Evolutionary conservation across 805 yeast genomes (phyloP).

Genomic region (Saturnispora sanitii): DNA sequence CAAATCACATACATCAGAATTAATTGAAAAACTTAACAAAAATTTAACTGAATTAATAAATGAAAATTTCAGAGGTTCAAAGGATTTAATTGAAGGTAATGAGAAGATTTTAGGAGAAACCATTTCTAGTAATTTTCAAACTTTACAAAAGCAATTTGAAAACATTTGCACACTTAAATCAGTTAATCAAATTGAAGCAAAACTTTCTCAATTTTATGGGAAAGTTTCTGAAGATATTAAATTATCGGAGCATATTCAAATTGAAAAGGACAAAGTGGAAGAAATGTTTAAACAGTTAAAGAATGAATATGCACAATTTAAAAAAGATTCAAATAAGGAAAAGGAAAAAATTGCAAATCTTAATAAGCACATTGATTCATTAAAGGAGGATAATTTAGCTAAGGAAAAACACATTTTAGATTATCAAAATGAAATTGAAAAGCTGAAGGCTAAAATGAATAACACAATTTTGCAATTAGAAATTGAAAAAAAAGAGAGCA

Average conservation of each 20-base stretch:
- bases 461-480: slow-evolving; percentile 2
- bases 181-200: background rate
- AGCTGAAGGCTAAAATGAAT: background rate
- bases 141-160: too few relatives aligned
- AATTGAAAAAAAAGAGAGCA: slow-evolving; percentile 13
- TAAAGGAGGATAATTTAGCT: background rate
- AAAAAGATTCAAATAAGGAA: background rate
- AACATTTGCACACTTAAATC: background rate
- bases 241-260: background rate
- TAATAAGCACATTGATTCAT: slow-evolving; percentile 1
- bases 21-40: background rate
- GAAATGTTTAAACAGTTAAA: background rate
- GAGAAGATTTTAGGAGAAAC: too few relatives aligned
- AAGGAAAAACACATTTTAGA: background rate
- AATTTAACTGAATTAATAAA: too few relatives aligned
- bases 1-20: background rate
- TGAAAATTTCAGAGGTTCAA: too few relatives aligned
- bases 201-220: background rate
- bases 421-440: background rate
- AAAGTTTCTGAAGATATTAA: background rate
- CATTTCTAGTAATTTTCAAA: too few relatives aligned
- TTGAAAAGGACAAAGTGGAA: background rate
- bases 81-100: too few relatives aligned
- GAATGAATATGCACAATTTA: background rate
- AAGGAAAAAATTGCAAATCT: background rate